Base-by-base conservation (phyloP, 441 rosid genomes). In the Euphorbia celastroides region DNA sequence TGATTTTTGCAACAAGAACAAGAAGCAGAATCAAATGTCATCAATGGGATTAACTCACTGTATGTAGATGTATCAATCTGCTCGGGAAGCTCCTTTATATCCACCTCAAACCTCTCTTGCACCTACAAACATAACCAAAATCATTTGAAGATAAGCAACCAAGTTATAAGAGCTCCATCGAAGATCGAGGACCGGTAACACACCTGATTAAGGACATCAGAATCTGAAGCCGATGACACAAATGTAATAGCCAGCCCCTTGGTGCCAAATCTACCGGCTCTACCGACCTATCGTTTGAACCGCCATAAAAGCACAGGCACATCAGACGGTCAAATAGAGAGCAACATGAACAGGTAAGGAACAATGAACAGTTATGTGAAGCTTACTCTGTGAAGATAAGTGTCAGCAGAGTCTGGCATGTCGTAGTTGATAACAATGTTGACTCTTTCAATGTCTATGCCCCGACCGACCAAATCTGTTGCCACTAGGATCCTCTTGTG, bases 371-470 rank as follows among this genome's bases (percentile, higher is more conserved):
- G 13, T 8, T 46, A 11, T 30, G 14, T 34, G 5, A 19, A 59
- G 57, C 61, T 22, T 71, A 92, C 99, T 89, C 99, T 91, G 84
- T 94, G 99, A n/a, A 94, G 85, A 54, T 94, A 94, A 2, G 99
- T 94, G 66, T 92, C 99, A 8, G 98, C 99, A 62, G 99, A 92
- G 77, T 94, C 98, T 7, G 99, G 99, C 99, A 94, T 94, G 76
- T 94, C 98, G 64, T 94, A 94, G 81, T 94, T 94, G 77, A 94
- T 88, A 11, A 94, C 99, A 30, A 94, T 94, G 77, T 94, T 94
- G 23, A 94, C 98, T 19, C 99, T 88, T 70, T 94, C 99, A 65
- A 94, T 94, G 77, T 94, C 99, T 64, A 94, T 94, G 26, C 98
- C 98, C 57, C 99, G 82, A 23, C 98, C 99, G 25, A 94, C 99